Percentiles rank a stretch among this genome's conserved stretches.
phyloP scores from a whole-genome alignment of 805 yeast species.

The Yamadazyma nakazawae region DNA sequence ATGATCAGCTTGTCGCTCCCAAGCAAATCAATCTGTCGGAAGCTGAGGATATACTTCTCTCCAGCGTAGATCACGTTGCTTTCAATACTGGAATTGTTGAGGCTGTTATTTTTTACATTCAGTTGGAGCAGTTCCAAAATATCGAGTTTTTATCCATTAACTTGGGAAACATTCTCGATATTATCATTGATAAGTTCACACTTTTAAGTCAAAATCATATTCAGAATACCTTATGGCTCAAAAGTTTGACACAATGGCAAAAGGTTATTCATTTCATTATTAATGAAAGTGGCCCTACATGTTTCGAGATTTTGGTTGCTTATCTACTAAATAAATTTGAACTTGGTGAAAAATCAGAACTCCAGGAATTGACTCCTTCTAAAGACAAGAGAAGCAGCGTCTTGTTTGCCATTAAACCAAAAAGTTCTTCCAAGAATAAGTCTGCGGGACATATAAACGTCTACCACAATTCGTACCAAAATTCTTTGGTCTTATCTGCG shows the following conservation, averaged over 20 bases:
- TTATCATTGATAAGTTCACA: slow-evolving; percentile 28
- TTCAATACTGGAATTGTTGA: slow-evolving; percentile 32
- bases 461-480: slow-evolving; percentile 35
- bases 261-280: slow-evolving; percentile 28
- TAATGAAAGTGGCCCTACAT: slow-evolving; percentile 34
- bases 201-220: slow-evolving; percentile 24
- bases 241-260: slow-evolving; percentile 26
- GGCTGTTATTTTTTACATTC: slow-evolving; percentile 33
- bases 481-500: slow-evolving; percentile 26
- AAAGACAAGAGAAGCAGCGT: slow-evolving; percentile 8
- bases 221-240: slow-evolving; percentile 32
- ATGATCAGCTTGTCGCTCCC: slow-evolving; percentile 18
- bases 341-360: not conserved
- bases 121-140: slow-evolving; percentile 39
- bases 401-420: slow-evolving; percentile 7
- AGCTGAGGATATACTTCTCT: slow-evolving; percentile 22
- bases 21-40: slow-evolving; percentile 13
- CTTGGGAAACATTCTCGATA: slow-evolving; percentile 26
- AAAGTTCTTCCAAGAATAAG: slow-evolving; percentile 21
- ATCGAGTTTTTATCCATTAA: slow-evolving; percentile 32
- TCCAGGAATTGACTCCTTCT: not conserved
- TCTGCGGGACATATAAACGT: slow-evolving; percentile 18
- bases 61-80: slow-evolving; percentile 19
- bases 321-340: slow-evolving; percentile 30
- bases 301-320: slow-evolving; percentile 34